A percentile compares a stretch with the other conserved stretches of the same genome.
Conservation (phyloP, 1,284 basidiomycete genomes). For the Ceratobasidium sp. region DNA sequence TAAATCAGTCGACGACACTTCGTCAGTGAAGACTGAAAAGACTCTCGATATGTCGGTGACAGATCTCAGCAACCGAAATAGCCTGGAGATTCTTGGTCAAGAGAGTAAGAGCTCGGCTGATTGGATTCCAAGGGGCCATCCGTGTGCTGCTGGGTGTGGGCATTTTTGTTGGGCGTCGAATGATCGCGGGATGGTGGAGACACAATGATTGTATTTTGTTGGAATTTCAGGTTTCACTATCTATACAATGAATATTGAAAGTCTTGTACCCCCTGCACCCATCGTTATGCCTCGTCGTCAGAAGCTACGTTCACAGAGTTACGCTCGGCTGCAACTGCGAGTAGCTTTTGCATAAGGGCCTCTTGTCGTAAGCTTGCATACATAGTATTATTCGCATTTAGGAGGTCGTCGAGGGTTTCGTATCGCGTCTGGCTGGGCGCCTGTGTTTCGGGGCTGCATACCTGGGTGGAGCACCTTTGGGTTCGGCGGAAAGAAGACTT, state of each 20-base stretch:
- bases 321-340: slow-evolving; percentile 29
- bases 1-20: slow-evolving; percentile 32
- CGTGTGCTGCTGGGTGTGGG: slow-evolving; percentile 75
- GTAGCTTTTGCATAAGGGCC: slow-evolving; percentile 31
- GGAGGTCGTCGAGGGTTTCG: slow-evolving; percentile 41
- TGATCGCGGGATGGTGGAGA: slow-evolving; percentile 51
- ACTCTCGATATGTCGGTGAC: slow-evolving; percentile 32
- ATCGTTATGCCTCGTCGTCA: not conserved
- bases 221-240: not conserved
- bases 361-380: slow-evolving; percentile 26
- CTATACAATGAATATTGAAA: no score
- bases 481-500: not conserved
- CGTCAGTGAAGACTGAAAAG: slow-evolving; percentile 41
- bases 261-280: not conserved
- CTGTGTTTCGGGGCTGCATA: slow-evolving; percentile 37
- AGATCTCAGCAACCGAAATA: slow-evolving; percentile 40
- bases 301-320: not conserved
- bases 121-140: slow-evolving; percentile 59
- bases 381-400: slow-evolving; percentile 1
- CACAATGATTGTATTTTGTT: not conserved
- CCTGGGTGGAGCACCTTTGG: not conserved
- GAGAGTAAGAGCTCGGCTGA: slow-evolving; percentile 37
- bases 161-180: slow-evolving; percentile 70
- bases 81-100: slow-evolving; percentile 31
- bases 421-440: slow-evolving; percentile 17